A percentile compares a stretch with the other conserved stretches of the same genome.
phyloP scores from a whole-genome alignment of 345 rosid species.

The Gossypium bickii region DNA sequence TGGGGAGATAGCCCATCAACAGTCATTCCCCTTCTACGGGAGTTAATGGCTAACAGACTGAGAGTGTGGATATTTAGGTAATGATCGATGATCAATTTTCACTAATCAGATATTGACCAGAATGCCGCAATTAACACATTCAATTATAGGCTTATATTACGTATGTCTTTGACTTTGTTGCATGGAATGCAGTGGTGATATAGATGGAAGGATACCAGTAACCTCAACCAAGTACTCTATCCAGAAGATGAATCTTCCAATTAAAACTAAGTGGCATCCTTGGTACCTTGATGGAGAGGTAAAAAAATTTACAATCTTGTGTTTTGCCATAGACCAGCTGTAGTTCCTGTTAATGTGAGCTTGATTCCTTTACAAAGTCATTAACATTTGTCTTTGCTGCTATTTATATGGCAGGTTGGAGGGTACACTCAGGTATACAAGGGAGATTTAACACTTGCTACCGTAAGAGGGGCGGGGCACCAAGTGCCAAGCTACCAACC shows the following conservation, averaged over 20 bases:
- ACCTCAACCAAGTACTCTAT: constrained; percentile 78
- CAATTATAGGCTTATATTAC: neutral
- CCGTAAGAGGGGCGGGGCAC: constrained; percentile 89
- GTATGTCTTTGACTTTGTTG: neutral
- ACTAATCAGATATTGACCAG: neutral
- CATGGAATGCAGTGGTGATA: constrained; percentile 63
- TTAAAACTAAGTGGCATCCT: constrained; percentile 70
- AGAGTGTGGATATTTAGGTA: constrained; percentile 79
- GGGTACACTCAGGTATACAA: constrained; percentile 71
- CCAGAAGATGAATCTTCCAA: constrained; percentile 45
- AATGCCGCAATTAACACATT: neutral
- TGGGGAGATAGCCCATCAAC: constrained; percentile 77
- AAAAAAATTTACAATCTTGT: neutral
- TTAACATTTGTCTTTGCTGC: neutral
- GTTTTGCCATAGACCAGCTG: neutral
- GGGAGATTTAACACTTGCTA: constrained; percentile 67
- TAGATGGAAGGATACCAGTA: constrained; percentile 76
- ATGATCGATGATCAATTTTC: too few relatives aligned
- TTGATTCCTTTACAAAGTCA: neutral
- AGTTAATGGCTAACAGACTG: constrained; percentile 47
- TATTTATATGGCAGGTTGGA: constrained; percentile 43
- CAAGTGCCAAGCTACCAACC: constrained; percentile 91
- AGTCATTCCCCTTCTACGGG: constrained; percentile 51
- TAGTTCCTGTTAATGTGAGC: neutral
- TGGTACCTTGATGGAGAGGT: constrained; percentile 72